Conservation (phyloP, 225 moss, liverwort and hornwort genomes). For the Pseudisothecium myosuroides region DNA sequence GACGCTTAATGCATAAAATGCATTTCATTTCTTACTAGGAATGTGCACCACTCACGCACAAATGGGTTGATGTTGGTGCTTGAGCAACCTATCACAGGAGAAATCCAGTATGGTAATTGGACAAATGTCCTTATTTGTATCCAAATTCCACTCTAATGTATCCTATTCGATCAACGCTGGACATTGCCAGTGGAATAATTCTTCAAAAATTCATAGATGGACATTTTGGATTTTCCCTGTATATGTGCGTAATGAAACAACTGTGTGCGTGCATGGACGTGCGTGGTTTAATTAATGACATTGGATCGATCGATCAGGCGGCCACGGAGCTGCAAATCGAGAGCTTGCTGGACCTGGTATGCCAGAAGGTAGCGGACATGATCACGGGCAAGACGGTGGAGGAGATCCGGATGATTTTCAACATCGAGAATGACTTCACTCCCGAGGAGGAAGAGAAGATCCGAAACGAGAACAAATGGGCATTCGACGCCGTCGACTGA, state of each 20-base stretch:
- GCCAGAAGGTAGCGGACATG: conserved; percentile 9
- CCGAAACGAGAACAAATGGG: conserved; percentile 14
- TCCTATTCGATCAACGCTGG: not conserved
- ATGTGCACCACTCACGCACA: not conserved
- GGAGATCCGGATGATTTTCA: conserved; percentile 15
- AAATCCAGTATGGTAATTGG: not conserved
- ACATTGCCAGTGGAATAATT: not conserved
- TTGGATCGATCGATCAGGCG: not conserved
- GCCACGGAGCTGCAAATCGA: conserved; percentile 5
- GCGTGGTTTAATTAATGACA: not conserved
- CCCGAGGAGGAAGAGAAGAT: conserved; percentile 11
- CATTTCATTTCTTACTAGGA: not conserved
- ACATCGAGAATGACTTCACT: conserved; percentile 14
- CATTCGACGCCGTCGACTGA: not conserved
- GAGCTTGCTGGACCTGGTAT: conserved; percentile 9
- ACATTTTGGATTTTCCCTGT: not conserved
- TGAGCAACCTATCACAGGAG: not conserved
- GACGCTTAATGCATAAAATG: not conserved
- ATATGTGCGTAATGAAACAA: not conserved
- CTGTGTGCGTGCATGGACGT: not conserved
- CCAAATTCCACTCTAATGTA: not conserved
- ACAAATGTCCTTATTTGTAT: not conserved
- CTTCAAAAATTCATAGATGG: not conserved
- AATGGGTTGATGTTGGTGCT: not conserved
- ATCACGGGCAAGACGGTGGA: not conserved